These are phyloP conservation scores for Rheum nobile DNA, from an alignment of 148 eudicot species.

Conservation along the genomic window DNA sequence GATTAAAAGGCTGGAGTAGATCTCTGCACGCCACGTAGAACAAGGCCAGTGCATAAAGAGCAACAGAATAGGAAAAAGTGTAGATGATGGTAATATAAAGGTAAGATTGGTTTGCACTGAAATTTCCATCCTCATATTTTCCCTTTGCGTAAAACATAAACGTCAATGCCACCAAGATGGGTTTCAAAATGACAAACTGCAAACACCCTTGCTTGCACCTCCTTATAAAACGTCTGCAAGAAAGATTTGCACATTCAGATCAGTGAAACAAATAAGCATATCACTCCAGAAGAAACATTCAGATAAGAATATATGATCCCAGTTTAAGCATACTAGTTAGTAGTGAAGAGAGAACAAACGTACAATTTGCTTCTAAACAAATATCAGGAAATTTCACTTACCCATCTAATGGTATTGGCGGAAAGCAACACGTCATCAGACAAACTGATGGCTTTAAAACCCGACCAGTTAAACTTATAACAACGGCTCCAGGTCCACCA, in stretches of 20 bases:
- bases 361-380: neutral
- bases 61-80: slow-evolving; percentile 77
- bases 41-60: slow-evolving; percentile 85
- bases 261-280: neutral
- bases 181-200: slow-evolving; percentile 97
- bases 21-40: slow-evolving; percentile 95
- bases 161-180: slow-evolving; percentile 68
- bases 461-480: slow-evolving; percentile 73
- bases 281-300: neutral
- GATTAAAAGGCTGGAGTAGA: slow-evolving; percentile 89
- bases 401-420: slow-evolving; percentile 93
- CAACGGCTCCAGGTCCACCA: slow-evolving; percentile 98
- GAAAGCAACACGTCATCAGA: slow-evolving; percentile 90
- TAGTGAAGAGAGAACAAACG: neutral
- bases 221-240: slow-evolving; percentile 91
- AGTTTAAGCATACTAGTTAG: neutral
- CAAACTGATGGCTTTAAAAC: slow-evolving; percentile 76
- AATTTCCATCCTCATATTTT: slow-evolving; percentile 85
- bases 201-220: slow-evolving; percentile 95
- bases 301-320: neutral
- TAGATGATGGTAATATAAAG: slow-evolving; percentile 88
- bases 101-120: slow-evolving; percentile 74
- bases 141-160: slow-evolving; percentile 81
- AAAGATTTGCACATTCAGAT: neutral
- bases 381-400: slow-evolving; percentile 23